Conservation (phyloP, 352 stramenopile genomes). For the Phytophthora pinifolia region DNA sequence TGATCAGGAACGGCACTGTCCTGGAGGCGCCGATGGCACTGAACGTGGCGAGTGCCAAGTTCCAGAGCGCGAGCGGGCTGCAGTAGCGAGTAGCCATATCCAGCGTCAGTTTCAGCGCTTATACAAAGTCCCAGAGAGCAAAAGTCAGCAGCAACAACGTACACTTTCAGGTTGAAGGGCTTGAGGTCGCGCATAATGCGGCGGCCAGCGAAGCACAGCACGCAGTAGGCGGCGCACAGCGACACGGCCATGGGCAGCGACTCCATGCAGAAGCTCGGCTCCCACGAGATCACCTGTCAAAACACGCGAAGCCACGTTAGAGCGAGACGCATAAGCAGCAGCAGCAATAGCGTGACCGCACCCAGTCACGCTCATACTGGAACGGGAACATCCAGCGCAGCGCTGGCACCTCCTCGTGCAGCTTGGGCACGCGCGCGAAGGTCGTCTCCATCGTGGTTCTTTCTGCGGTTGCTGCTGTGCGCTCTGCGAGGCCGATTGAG, state of each 20-base stretch:
- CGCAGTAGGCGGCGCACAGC: conserved; percentile 67
- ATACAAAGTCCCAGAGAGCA: conserved; percentile 20
- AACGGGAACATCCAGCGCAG: conserved; percentile 65
- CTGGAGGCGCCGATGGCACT: conserved; percentile 75
- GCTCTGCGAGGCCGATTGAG: conserved; percentile 26
- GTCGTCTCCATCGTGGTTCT: conserved; percentile 25
- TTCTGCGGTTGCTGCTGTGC: conserved; percentile 6
- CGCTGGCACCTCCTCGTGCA: conserved; percentile 54
- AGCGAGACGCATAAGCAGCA: background rate
- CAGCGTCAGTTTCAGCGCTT: conserved; percentile 16
- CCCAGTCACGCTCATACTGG: conserved; percentile 76
- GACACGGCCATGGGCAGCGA: conserved; percentile 59
- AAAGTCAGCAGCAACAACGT: conserved; percentile 17
- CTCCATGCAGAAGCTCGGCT: conserved; percentile 66
- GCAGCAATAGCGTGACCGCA: conserved; percentile 27
- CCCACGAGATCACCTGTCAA: conserved; percentile 58
- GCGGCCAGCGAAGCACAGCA: conserved; percentile 76
- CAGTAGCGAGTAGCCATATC: conserved; percentile 1
- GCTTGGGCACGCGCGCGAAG: conserved; percentile 25
- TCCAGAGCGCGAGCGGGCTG: conserved; percentile 79
- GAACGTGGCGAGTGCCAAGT: conserved; percentile 73
- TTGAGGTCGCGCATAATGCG: conserved; percentile 80
- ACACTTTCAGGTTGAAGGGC: conserved; percentile 82
- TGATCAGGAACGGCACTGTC: conserved; percentile 81
- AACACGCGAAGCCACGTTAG: conserved; percentile 11